These are phyloP conservation scores for Fusarium redolens DNA, from an alignment of 2,329 filamentous ascomycete genomes.

Conservation along the genomic window DNA sequence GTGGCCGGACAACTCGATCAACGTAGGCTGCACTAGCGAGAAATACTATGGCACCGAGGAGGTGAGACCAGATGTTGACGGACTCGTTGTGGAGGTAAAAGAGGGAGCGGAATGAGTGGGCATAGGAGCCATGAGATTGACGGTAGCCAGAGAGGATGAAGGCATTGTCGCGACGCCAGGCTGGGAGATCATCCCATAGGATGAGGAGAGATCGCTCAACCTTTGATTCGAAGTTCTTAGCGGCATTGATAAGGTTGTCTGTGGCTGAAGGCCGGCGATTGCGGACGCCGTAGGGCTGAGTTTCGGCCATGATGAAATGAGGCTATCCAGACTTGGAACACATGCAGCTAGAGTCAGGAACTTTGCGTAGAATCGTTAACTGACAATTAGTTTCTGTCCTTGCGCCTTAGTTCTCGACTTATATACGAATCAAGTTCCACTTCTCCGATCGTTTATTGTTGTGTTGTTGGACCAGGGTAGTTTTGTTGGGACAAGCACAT, in stretches of 20 bases:
- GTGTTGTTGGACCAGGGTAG: conserved; percentile 37
- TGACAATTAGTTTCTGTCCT: not conserved
- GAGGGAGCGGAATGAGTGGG: conserved; percentile 59
- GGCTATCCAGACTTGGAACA: conserved; percentile 12
- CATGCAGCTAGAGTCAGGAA: not conserved
- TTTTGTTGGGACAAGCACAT: conserved; percentile 51
- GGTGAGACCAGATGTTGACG: conserved; percentile 73
- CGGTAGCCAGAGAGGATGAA: conserved; percentile 68
- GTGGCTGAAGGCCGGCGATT: conserved; percentile 47
- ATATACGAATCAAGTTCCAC: conserved; percentile 28
- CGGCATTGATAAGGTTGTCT: conserved; percentile 41
- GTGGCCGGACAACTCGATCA: conserved; percentile 68
- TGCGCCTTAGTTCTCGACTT: conserved; percentile 7
- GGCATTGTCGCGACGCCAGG: conserved; percentile 70
- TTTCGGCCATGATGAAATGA: conserved; percentile 36
- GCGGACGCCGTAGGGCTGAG: conserved; percentile 34
- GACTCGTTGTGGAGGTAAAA: conserved; percentile 70
- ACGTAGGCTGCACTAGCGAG: conserved; percentile 63
- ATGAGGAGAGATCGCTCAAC: conserved; percentile 57
- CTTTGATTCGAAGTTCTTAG: conserved; percentile 52
- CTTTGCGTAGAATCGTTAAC: not conserved
- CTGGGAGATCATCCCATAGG: conserved; percentile 68
- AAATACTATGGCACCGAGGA: conserved; percentile 73
- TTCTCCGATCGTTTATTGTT: conserved; percentile 27
- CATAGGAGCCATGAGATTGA: conserved; percentile 60